These are phyloP conservation scores for Inonotus obliquus DNA, from an alignment of 1,284 basidiomycete species.

Conservation along the genomic window DNA sequence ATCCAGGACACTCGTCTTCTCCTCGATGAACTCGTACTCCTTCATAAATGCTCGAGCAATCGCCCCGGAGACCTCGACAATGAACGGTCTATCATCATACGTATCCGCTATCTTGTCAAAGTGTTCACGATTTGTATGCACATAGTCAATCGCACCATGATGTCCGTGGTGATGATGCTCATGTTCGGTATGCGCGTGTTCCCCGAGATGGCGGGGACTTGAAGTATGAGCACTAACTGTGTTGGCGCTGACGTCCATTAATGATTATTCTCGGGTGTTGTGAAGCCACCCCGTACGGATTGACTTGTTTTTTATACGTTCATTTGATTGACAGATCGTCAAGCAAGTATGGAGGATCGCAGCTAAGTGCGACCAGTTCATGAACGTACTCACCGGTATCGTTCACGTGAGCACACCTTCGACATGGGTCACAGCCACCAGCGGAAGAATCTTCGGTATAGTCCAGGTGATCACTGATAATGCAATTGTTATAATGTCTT, in stretches of 20 bases:
- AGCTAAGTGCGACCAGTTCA: too few relatives aligned
- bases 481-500: too few relatives aligned
- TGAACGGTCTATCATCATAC: slow-evolving; percentile 28
- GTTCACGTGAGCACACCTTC: too few relatives aligned
- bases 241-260: not conserved
- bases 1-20: slow-evolving; percentile 56
- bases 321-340: too few relatives aligned
- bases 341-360: too few relatives aligned
- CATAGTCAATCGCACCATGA: not conserved
- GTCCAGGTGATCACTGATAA: too few relatives aligned
- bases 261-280: not conserved
- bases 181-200: not conserved
- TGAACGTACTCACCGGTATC: too few relatives aligned
- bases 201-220: not conserved
- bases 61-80: slow-evolving; percentile 28
- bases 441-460: too few relatives aligned
- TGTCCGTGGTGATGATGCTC: not conserved
- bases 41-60: slow-evolving; percentile 39
- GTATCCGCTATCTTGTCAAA: slow-evolving; percentile 29
- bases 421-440: too few relatives aligned
- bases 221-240: not conserved
- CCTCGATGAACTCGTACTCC: slow-evolving; percentile 48
- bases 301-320: too few relatives aligned
- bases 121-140: slow-evolving; percentile 27
- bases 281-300: too few relatives aligned